A percentile compares a stretch with the other conserved stretches of the same genome.
Evolutionary conservation across 2,329 filamentous ascomycete genomes (phyloP).

Genomic region (Apiospora rasikravindrae): DNA sequence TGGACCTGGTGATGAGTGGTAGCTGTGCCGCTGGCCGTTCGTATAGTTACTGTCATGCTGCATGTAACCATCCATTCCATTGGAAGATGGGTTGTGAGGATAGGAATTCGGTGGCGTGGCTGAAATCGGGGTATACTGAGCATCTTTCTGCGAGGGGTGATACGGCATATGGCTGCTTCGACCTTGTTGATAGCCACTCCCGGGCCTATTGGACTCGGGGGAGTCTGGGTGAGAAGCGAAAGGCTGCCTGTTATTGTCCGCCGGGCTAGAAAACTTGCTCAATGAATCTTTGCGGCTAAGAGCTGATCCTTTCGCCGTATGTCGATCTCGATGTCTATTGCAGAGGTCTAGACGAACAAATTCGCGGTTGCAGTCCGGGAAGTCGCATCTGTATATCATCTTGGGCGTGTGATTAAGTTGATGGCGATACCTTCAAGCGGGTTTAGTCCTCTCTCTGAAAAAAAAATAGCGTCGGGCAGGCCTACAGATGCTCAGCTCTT

Average conservation of each 20-base stretch:
- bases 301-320: constrained; percentile 79
- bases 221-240: constrained; percentile 49
- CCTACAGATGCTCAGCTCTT: constrained; percentile 89
- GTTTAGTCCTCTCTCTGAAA: constrained; percentile 30
- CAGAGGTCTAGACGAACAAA: constrained; percentile 95
- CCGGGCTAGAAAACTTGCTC: constrained; percentile 1
- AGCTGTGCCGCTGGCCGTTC: constrained; percentile 39
- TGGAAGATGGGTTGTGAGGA: constrained; percentile 39
- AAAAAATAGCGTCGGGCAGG: constrained; percentile 22
- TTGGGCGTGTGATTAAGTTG: constrained; percentile 96
- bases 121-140: constrained; percentile 52
- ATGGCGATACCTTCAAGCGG: constrained; percentile 71
- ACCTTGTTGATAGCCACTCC: constrained; percentile 47
- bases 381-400: constrained; percentile 93
- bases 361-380: constrained; percentile 84
- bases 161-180: constrained; percentile 49
- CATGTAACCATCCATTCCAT: constrained; percentile 50
- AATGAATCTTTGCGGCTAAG: constrained; percentile 74
- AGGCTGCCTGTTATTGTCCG: constrained; percentile 13
- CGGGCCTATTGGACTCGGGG: constrained; percentile 53
- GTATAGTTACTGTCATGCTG: constrained; percentile 46
- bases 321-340: constrained; percentile 81
- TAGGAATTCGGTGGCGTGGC: constrained; percentile 48
- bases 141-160: constrained; percentile 50
- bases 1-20: constrained; percentile 49